phyloP scores from a whole-genome alignment of 2,329 filamentous ascomycete genomes.

The Calonectria honghensis region DNA sequence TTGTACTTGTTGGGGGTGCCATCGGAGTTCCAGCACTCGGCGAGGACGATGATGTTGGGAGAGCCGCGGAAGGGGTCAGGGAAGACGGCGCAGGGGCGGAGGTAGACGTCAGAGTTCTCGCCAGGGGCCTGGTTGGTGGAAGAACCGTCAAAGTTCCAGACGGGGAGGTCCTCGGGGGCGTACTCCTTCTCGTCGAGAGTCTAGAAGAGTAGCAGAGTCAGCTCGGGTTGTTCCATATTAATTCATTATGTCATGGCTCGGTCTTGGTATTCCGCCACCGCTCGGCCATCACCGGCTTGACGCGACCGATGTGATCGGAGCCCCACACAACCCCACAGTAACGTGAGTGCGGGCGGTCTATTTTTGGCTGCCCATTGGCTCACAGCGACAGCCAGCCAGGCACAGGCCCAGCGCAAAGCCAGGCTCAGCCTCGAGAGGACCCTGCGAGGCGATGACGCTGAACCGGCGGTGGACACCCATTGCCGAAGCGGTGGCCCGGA shows the following conservation, averaged over 20 bases:
- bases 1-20: slow-evolving; percentile 99
- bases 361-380: slow-evolving; percentile 40
- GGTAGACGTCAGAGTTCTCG: slow-evolving; percentile 98
- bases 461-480: slow-evolving; percentile 33
- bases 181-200: slow-evolving; percentile 71
- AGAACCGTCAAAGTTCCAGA: slow-evolving; percentile 81
- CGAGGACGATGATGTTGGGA: slow-evolving; percentile 95
- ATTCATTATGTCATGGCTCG: background rate
- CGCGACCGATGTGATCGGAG: slow-evolving; percentile 32
- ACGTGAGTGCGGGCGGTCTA: slow-evolving; percentile 26
- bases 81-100: slow-evolving; percentile 91
- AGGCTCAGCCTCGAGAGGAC: slow-evolving; percentile 39
- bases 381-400: slow-evolving; percentile 37
- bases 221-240: background rate
- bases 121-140: slow-evolving; percentile 94
- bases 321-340: slow-evolving; percentile 35
- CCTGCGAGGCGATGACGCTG: slow-evolving; percentile 38
- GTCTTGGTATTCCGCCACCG: background rate
- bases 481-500: slow-evolving; percentile 32
- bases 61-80: slow-evolving; percentile 92
- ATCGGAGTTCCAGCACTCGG: slow-evolving; percentile 95
- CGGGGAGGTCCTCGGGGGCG: slow-evolving; percentile 71
- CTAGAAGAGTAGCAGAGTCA: slow-evolving; percentile 55
- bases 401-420: slow-evolving; percentile 36
- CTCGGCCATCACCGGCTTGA: slow-evolving; percentile 41